Base-by-base conservation (phyloP, 805 yeast species). In the Candida sanyiensis region DNA sequence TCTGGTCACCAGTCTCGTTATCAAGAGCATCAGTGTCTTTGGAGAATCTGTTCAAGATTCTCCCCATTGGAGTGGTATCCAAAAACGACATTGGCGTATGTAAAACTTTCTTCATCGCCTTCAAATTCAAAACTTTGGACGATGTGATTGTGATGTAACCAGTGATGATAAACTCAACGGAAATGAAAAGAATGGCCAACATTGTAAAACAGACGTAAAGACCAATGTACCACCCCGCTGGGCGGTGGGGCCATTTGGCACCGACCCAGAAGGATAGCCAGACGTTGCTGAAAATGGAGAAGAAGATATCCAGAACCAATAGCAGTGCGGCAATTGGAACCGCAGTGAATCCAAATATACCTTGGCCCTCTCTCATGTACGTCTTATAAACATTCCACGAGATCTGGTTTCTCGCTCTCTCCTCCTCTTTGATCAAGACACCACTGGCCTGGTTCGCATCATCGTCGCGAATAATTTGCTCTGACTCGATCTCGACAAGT, bases 261-360 rank as follows among this genome's bases (percentile, higher is more conserved):
- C 67, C 69, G 5, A 80, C 68, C 96, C 96, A 87, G 59, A 81
- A 87, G 1, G 94, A 80, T 43, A 88, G 67, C 94, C 94, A 84
- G 15, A 81, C 77, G 55, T 79, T 81, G 31, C 82, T 70, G 52
- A 81, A 77, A 33, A 80, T 57, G 40, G 65, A 67, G 44, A 71
- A 65, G 56, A 79, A 80, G 1, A 73, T 71, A 34, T 71, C 64
- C 12, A 70, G 5, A 3, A 53, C 46, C 6, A 56, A 39, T 9
- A 48, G 33, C 3, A 43, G 7, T 1, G 59, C 42, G 27, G 60
- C 58, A 6, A 55, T 39, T 35, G 61, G 67, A 25, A 54, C 55
- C 39, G 54, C 58, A 30, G 48, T 35, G 7, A 23, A 44, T 36
- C 57, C 71, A 45, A 61, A 61, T 11, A 49, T 64, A 4, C 83